These are phyloP conservation scores for Coriolopsis trogii DNA, from an alignment of 1,284 basidiomycete species.

Conservation along the genomic window DNA sequence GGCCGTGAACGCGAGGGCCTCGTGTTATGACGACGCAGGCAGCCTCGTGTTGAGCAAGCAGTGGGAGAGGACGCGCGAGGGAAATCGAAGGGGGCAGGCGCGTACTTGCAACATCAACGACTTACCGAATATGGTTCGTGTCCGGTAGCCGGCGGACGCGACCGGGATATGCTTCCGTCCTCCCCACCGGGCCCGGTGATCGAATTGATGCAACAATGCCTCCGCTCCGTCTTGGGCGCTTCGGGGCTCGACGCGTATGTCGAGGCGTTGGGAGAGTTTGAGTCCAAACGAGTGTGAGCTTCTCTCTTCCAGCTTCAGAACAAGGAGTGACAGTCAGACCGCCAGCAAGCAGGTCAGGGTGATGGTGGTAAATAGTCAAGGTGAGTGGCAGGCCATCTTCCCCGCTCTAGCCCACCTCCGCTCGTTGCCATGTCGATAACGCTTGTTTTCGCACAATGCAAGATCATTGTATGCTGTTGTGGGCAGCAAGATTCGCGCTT, in stretches of 20 bases:
- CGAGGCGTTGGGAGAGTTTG: background rate
- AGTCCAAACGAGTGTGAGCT: slow-evolving; percentile 9
- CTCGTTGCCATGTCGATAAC: slow-evolving; percentile 28
- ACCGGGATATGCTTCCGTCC: slow-evolving; percentile 25
- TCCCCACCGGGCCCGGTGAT: slow-evolving; percentile 6
- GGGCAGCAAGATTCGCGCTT: too few species aligned
- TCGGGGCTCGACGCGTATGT: background rate
- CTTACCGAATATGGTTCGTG: slow-evolving; percentile 25
- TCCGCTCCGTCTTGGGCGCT: slow-evolving; percentile 8
- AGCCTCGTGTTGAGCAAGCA: slow-evolving; percentile 37
- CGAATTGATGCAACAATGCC: slow-evolving; percentile 4
- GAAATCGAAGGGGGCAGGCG: slow-evolving; percentile 13
- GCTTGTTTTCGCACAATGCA: background rate
- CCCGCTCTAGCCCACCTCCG: background rate
- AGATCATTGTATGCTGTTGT: background rate
- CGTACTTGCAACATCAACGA: slow-evolving; percentile 28
- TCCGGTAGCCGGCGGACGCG: slow-evolving; percentile 20
- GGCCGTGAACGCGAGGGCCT: slow-evolving; percentile 40
- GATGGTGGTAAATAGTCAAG: slow-evolving; percentile 24
- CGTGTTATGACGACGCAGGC: slow-evolving; percentile 36
- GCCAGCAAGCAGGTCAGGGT: slow-evolving; percentile 7
- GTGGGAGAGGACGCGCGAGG: slow-evolving; percentile 26
- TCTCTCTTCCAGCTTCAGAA: background rate
- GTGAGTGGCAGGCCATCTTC: slow-evolving; percentile 1
- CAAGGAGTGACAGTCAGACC: slow-evolving; percentile 17